Conservation (phyloP, 768 basidiomycete species). For the Suillus ampliporus region DNA sequence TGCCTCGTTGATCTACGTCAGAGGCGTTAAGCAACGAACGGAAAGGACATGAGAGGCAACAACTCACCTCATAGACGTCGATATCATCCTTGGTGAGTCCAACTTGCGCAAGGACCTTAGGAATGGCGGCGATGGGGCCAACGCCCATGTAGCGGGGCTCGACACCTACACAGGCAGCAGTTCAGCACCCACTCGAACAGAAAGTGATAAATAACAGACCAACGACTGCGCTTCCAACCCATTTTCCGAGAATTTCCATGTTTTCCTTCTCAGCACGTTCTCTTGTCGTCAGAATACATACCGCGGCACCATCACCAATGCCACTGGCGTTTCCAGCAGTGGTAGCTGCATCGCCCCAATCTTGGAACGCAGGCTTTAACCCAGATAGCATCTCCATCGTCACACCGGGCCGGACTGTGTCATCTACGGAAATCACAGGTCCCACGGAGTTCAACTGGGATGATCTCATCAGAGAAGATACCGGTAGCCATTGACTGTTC, state of each 20-base stretch:
- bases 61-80: conserved; percentile 74
- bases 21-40: conserved; percentile 8
- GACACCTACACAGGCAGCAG: conserved; percentile 53
- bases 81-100: conserved; percentile 75
- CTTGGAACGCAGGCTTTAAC: conserved; percentile 87
- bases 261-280: conserved; percentile 76
- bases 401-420: conserved; percentile 87
- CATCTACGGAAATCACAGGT: conserved; percentile 71
- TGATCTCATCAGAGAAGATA: conserved; percentile 85
- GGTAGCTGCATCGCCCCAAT: conserved; percentile 72
- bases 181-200: conserved; percentile 12
- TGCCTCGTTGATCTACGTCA: conserved; percentile 79
- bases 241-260: conserved; percentile 83
- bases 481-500: conserved; percentile 68
- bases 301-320: conserved; percentile 90
- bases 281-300: conserved; percentile 83
- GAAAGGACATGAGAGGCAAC: not conserved
- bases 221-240: conserved; percentile 76
- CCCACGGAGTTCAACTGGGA: conserved; percentile 82
- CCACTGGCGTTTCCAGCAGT: conserved; percentile 90
- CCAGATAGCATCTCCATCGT: conserved; percentile 75
- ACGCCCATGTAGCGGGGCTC: conserved; percentile 84
- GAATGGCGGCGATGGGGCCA: conserved; percentile 72
- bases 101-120: conserved; percentile 63
- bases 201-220: conserved; percentile 48